phyloP scores from a whole-genome alignment of 2,329 filamentous ascomycete genomes.

The Pezicula rhizophila region DNA sequence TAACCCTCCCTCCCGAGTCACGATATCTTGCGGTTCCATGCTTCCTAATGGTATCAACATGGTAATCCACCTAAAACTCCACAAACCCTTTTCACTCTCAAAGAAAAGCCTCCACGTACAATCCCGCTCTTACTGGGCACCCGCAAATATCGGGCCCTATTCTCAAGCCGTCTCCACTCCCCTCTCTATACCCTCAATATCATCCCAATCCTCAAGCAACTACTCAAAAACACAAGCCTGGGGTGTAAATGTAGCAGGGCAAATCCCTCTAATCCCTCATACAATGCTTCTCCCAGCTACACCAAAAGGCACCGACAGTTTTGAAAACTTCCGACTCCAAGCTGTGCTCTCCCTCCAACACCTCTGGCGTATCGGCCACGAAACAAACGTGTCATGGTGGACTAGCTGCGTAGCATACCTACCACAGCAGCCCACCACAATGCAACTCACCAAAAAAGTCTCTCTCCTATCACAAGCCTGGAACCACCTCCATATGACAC shows the following conservation, averaged over 20 bases:
- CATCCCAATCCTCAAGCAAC: constrained; percentile 15
- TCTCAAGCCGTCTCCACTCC: constrained; percentile 73
- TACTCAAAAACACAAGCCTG: constrained; percentile 18
- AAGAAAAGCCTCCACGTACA: constrained; percentile 78
- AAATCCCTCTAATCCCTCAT: constrained; percentile 80
- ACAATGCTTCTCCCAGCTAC: constrained; percentile 58
- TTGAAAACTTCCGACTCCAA: constrained; percentile 45
- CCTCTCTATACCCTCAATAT: constrained; percentile 13
- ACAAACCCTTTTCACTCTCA: constrained; percentile 12
- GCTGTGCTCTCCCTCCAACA: constrained; percentile 77
- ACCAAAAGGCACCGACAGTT: not conserved
- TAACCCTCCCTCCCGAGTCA: constrained; percentile 81
- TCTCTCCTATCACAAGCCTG: constrained; percentile 41
- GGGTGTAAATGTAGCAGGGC: constrained; percentile 69
- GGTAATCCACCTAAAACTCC: constrained; percentile 47
- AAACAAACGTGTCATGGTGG: constrained; percentile 70
- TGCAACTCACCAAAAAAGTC: constrained; percentile 28
- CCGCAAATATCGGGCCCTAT: constrained; percentile 95
- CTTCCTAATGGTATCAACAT: constrained; percentile 56
- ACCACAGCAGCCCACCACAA: constrained; percentile 31
- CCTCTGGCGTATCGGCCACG: constrained; percentile 73
- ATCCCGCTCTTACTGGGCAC: constrained; percentile 92
- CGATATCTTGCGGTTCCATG: constrained; percentile 66
- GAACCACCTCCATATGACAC: constrained; percentile 26
- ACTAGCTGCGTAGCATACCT: constrained; percentile 71